Evolutionary conservation across 2,329 filamentous ascomycete species (phyloP), one percentile per base, ranked within the genome.

Genomic region (Claviceps sp.): DNA sequence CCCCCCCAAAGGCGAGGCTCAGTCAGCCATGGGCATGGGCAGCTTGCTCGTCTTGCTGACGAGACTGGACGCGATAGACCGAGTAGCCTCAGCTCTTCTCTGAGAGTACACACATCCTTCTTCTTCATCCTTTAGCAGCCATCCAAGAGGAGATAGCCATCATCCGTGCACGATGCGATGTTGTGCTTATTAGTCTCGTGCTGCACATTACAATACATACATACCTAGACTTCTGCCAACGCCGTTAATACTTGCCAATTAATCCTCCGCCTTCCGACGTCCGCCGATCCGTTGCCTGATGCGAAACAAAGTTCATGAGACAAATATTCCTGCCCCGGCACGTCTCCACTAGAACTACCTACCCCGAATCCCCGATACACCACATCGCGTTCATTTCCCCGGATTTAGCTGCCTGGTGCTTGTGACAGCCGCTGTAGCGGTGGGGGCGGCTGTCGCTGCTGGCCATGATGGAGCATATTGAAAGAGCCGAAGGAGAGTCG

Each of bases 401-500:
- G 26, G 38, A 47, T 50, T 44, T 45, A 20, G 51, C 39, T 26
- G 22, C 29, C 16, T 26, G 38, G 44, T 23, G 48, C 45, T 13
- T n/a, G 45, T 45, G 39, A 53, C 48, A 29, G 45, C 44, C 34
- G 51, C 47, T 5, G 40, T 47, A 40, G 43, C 22, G 22, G 23
- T 47, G n/a, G 47, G 42, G 23, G 48, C 39, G 22, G 47, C 52
- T 36, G 48, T 47, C 23, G 52, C 22, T 20, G 36, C 29, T 44
- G 45, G 43, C 36, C 50, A 49, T 46, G 43, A 52, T 47, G 55
- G 51, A 54, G 20, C 52, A 50, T 26, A 29, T 48, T 22, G 49
- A 43, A 22, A 44, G 50, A 38, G 50, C 49, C 38, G 51, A 55
- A 42, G 53, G 50, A 34, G 43, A 11, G 13, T 44, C 44, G n/a